Base-by-base conservation (phyloP, 2,329 filamentous ascomycete genomes). In the Volutella citrinella region DNA sequence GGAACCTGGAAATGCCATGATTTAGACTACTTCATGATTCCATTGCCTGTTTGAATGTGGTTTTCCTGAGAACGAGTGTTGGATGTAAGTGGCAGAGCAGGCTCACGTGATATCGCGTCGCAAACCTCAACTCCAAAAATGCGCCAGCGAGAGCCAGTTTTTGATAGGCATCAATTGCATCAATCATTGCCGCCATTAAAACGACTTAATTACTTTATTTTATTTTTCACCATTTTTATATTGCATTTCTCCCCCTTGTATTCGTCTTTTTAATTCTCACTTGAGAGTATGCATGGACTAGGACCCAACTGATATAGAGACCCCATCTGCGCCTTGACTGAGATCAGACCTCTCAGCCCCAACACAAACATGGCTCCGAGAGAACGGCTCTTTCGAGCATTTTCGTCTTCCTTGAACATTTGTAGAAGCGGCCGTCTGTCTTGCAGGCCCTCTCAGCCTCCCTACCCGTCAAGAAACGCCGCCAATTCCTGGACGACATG, bases 61-160 rank as follows among this genome's bases (percentile, higher is more conserved):
- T n/a, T n/a, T n/a, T n/a, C n/a, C n/a, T n/a, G n/a, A n/a, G n/a
- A n/a, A n/a, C n/a, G n/a, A n/a, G n/a, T n/a, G n/a, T n/a, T n/a
- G n/a, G n/a, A 29, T 40, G 26, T 25, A 16, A 16, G 9, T 14
- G 27, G 13, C n/a, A 19, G 19, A n/a, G 17, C n/a, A n/a, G 16
- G 23, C 36, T 34, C 48, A 52, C 49, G 49, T 52, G 49, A 53
- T 38, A 21, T 21, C 10, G 18, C 7, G 10, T 21, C 26, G 29
- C 12, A 19, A 5, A 21, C 26, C 9, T 10, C 16, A 34, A n/a
- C 32, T 14, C 10, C 10, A 30, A 10, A 13, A 13, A 17, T 22
- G 6, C 10, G 5, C 12, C 10, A 30, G 14, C 11, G 10, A 26
- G 13, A 4, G 8, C 15, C n/a, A 30, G 12, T 20, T 8, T 6